phyloP scores from a whole-genome alignment of 2,329 filamentous ascomycete species.

The Sporothrix schenckii region DNA sequence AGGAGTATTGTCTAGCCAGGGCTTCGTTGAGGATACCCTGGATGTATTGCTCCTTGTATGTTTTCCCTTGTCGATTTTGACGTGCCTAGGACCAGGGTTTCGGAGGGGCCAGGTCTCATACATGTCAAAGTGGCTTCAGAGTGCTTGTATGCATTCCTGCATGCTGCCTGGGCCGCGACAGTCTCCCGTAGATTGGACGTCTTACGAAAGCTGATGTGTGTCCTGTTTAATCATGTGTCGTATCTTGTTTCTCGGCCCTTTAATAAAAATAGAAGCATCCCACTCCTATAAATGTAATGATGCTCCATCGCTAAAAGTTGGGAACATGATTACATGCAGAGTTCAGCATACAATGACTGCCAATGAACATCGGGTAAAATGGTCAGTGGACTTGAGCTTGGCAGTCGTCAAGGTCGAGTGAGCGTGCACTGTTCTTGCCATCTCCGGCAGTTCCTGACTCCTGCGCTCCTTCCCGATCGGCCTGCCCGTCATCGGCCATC shows the following conservation, averaged over 20 bases:
- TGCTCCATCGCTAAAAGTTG: background rate
- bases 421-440: background rate
- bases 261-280: background rate
- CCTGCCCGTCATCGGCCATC: slow-evolving; percentile 11
- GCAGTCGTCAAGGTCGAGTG: background rate
- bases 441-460: background rate
- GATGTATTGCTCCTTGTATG: background rate
- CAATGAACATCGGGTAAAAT: too few relatives aligned
- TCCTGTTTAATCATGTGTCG: background rate
- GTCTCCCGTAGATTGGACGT: slow-evolving; percentile 17
- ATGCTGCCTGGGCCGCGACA: background rate
- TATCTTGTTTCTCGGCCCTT: slow-evolving; percentile 11
- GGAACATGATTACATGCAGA: too few relatives aligned
- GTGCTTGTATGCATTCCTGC: slow-evolving; percentile 2
- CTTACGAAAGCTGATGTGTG: background rate
- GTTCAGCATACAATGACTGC: too few relatives aligned
- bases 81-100: background rate
- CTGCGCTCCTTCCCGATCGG: background rate
- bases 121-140: background rate
- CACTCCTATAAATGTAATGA: background rate
- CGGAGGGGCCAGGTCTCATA: background rate
- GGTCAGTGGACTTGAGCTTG: too few relatives aligned
- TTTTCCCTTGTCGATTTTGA: background rate
- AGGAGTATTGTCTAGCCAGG: background rate
- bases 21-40: background rate